phyloP scores from a whole-genome alignment of 1,284 basidiomycete genomes.

The Pascua sp. region DNA sequence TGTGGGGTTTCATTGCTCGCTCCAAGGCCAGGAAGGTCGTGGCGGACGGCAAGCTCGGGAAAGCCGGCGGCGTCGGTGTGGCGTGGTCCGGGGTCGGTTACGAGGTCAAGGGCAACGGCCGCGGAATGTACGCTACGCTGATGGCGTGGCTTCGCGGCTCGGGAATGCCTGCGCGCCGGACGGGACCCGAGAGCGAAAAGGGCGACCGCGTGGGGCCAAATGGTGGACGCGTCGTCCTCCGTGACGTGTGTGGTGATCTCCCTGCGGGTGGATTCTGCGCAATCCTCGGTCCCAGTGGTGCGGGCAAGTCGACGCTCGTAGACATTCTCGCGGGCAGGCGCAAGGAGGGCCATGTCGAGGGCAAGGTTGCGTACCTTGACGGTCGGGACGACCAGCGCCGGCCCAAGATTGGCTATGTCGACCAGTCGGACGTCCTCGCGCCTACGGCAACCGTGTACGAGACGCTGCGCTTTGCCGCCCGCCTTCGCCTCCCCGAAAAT shows the following conservation, averaged over 20 bases:
- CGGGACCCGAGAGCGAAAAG: neutral
- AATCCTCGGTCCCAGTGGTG: conserved; percentile 80
- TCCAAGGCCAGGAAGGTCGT: conserved; percentile 57
- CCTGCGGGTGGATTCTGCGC: conserved; percentile 76
- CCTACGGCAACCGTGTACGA: conserved; percentile 76
- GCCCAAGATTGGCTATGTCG: conserved; percentile 68
- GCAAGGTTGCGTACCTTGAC: conserved; percentile 55
- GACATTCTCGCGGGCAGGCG: conserved; percentile 79
- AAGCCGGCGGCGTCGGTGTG: conserved; percentile 57
- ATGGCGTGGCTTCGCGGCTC: conserved; percentile 31
- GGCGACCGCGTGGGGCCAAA: conserved; percentile 16
- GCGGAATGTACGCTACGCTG: conserved; percentile 6
- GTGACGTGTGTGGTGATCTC: conserved; percentile 66
- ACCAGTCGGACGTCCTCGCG: conserved; percentile 75
- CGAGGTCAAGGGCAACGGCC: conserved; percentile 25
- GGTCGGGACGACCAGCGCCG: conserved; percentile 17
- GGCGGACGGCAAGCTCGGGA: conserved; percentile 37
- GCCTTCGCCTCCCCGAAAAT: conserved; percentile 74
- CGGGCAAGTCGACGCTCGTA: conserved; percentile 78
- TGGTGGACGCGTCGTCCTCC: conserved; percentile 67
- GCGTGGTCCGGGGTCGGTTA: conserved; percentile 71
- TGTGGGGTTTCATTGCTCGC: conserved; percentile 62
- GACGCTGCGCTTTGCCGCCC: conserved; percentile 76
- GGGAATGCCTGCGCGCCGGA: neutral
- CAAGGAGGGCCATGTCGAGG: conserved; percentile 55